A percentile compares a stretch with the other conserved stretches of the same genome.
These are phyloP conservation scores for Guyanaporus albipodus DNA, from an alignment of 768 basidiomycete species.

Conservation along the genomic window DNA sequence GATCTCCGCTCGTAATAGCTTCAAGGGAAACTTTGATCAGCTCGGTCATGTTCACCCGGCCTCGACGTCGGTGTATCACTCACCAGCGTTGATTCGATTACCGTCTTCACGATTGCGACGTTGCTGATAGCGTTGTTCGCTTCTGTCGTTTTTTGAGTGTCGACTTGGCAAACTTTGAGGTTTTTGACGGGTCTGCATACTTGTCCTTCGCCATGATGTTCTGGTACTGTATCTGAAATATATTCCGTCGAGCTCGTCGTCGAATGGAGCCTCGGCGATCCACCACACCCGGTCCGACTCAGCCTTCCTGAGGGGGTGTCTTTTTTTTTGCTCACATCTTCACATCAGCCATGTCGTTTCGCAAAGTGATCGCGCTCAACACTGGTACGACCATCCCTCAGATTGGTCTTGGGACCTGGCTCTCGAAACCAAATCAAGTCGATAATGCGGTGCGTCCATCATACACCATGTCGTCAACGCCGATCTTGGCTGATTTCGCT, in stretches of 20 bases:
- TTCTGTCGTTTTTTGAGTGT: background rate
- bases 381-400: constrained; percentile 59
- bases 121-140: background rate
- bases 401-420: constrained; percentile 83
- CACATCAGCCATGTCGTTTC: constrained; percentile 37
- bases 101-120: too few relatives aligned
- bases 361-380: constrained; percentile 37
- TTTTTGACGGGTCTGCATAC: background rate
- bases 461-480: background rate
- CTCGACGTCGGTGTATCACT: too few relatives aligned
- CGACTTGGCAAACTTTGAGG: too few relatives aligned
- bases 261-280: too few relatives aligned
- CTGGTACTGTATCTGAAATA: too few relatives aligned
- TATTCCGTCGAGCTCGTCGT: too few relatives aligned
- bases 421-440: constrained; percentile 71
- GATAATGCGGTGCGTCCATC: constrained; percentile 55
- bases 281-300: too few relatives aligned
- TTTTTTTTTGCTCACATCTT: background rate
- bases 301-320: constrained; percentile 4
- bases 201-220: too few relatives aligned
- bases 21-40: background rate
- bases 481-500: background rate
- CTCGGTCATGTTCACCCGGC: too few relatives aligned
- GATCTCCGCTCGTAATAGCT: constrained; percentile 24
- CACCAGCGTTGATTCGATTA: too few relatives aligned